phyloP scores from a whole-genome alignment of 129 eudicot genomes.

The Helianthus tuberosus region DNA sequence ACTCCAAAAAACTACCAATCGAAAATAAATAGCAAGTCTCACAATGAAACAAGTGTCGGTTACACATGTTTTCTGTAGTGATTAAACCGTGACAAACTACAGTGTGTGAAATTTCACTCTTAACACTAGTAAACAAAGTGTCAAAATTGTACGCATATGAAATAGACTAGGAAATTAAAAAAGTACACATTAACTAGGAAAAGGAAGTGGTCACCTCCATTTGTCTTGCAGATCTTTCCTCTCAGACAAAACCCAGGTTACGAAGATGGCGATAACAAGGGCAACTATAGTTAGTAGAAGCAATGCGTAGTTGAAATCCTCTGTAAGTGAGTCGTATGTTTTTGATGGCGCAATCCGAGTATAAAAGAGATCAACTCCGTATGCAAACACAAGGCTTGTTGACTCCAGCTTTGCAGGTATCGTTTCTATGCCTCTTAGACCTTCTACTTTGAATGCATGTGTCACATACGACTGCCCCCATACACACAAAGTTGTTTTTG shows the following conservation, averaged over 20 bases:
- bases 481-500: not conserved
- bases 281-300: conserved; percentile 86
- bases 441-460: conserved; percentile 91
- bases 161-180: not conserved
- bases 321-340: conserved; percentile 96
- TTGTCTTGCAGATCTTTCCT: conserved; percentile 94
- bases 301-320: conserved; percentile 95
- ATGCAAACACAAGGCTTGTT: conserved; percentile 79
- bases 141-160: not conserved
- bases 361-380: conserved; percentile 91
- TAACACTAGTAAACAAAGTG: not conserved
- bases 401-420: conserved; percentile 97
- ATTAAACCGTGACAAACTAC: not conserved
- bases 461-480: conserved; percentile 79
- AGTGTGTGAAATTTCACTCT: not conserved
- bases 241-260: conserved; percentile 95
- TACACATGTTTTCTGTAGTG: not conserved
- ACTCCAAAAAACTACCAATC: not conserved
- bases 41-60: not conserved
- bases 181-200: not conserved
- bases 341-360: conserved; percentile 92
- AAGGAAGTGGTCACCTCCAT: conserved; percentile 60
- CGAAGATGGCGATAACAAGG: conserved; percentile 80
- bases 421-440: conserved; percentile 83
- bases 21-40: not conserved